Evolutionary conservation across 139 green algal species (phyloP), one percentile per base, ranked within the genome.

Genomic region (Volvox reticuliferus): DNA sequence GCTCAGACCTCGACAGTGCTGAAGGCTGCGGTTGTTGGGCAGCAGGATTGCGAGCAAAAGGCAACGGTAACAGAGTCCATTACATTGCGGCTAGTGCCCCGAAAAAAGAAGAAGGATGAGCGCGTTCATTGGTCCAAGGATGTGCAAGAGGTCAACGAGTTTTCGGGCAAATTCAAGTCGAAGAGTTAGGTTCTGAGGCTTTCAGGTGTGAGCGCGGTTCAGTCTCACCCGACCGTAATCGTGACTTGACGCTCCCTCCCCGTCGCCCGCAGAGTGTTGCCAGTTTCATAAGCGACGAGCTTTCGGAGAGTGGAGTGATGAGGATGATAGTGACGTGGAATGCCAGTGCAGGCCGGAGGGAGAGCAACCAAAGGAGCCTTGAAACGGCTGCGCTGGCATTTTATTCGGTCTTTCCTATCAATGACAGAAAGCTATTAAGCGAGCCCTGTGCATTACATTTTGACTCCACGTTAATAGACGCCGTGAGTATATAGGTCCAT

Each of bases 221-320:
- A 63, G 67, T 30, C 37, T 84, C 79, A 83, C 67, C 77, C 24
- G n/a, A 62, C 65, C 33, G 37, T 78, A 26, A 16, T 63, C 81
- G n/a, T 91, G 65, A 82, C 88, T 83, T 82, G 83, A 84, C 89
- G 67, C 78, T 32, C 88, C 68, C 14, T 65, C 37, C 37, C 44
- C 50, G 26, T 21, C 50, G 37, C 37, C 35, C 22, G 73, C 95
- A 98, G 96, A 98, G 94, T 99, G 97, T 91, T 99, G 97, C 91
- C 98, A 98, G 55, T 99, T 98, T 69, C 97, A 99, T 78, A 95
- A 94, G 63, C 92, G 94, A 44, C 94, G 95, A 22, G 81, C 91
- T 12, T 99, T 98, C 96, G 97, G 97, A 1, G 96, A 99, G 22
- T 99, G 97, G 97, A 97, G 93, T 36, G 96, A 98, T 63, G 93